Percentiles rank a stretch among this genome's conserved stretches.
Conservation (phyloP, 2,329 filamentous ascomycete genomes). For the Pseudogymnoascus sp. region DNA sequence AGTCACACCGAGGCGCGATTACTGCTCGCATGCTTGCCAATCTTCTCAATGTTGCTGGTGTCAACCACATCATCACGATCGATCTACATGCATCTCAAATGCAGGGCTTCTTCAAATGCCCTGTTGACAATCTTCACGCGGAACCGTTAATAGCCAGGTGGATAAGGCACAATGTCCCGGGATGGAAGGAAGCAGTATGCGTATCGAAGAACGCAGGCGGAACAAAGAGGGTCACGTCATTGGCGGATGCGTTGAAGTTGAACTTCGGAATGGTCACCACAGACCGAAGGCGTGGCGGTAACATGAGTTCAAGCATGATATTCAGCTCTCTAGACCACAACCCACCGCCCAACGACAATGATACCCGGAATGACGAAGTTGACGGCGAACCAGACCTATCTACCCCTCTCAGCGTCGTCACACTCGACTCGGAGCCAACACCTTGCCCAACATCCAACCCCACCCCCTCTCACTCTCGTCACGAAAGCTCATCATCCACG, state of each 20-base stretch:
- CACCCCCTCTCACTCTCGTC: slow-evolving; percentile 19
- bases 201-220: slow-evolving; percentile 98
- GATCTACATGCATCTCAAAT: slow-evolving; percentile 97
- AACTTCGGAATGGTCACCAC: slow-evolving; percentile 97
- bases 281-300: slow-evolving; percentile 57
- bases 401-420: background rate
- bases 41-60: slow-evolving; percentile 82
- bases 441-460: slow-evolving; percentile 12
- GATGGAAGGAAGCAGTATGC: slow-evolving; percentile 87
- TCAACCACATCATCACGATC: slow-evolving; percentile 95
- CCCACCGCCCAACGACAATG: background rate
- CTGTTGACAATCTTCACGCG: slow-evolving; percentile 93
- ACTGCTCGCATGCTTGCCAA: slow-evolving; percentile 97
- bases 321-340: slow-evolving; percentile 2
- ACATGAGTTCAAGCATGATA: slow-evolving; percentile 72
- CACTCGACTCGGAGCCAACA: background rate
- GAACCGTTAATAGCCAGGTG: slow-evolving; percentile 92
- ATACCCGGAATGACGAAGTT: background rate
- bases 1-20: slow-evolving; percentile 90
- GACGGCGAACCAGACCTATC: background rate
- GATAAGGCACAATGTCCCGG: slow-evolving; percentile 80
- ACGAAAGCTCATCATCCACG: slow-evolving; percentile 20
- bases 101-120: slow-evolving; percentile 98
- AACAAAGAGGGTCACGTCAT: slow-evolving; percentile 90
- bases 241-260: slow-evolving; percentile 91